Evolutionary conservation across 768 basidiomycete species (phyloP).

Genomic region (Phylloporus sp.): DNA sequence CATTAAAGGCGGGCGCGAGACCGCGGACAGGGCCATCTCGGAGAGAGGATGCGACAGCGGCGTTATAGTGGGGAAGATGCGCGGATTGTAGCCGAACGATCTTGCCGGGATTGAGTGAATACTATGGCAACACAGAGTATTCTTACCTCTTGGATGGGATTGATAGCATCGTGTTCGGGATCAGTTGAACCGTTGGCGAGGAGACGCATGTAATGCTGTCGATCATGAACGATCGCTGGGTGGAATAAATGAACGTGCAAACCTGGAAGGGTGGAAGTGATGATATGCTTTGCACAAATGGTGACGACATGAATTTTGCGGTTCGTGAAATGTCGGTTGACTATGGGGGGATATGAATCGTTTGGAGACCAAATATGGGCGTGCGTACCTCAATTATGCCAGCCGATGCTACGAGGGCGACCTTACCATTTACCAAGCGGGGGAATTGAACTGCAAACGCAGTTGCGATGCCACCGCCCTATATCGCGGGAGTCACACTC

Average conservation of each 20-base stretch:
- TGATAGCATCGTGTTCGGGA: constrained; percentile 14
- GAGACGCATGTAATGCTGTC: constrained; percentile 48
- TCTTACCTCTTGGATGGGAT: constrained; percentile 43
- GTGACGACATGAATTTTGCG: constrained; percentile 72
- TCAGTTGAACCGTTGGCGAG: constrained; percentile 36
- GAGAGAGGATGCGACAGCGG: constrained; percentile 70
- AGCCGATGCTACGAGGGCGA: constrained; percentile 63
- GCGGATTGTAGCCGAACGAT: constrained; percentile 77
- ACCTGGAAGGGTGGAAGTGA: constrained; percentile 61
- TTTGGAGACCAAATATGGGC: neutral
- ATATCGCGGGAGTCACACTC: constrained; percentile 10
- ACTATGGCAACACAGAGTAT: neutral
- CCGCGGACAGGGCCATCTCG: constrained; percentile 70
- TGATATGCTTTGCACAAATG: constrained; percentile 61
- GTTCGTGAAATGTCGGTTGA: constrained; percentile 66
- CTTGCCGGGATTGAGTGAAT: constrained; percentile 27
- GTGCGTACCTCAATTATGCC: constrained; percentile 59
- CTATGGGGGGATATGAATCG: constrained; percentile 29
- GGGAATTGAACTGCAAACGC: constrained; percentile 71
- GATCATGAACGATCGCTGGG: neutral
- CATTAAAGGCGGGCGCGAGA: constrained; percentile 47
- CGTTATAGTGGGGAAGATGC: constrained; percentile 68
- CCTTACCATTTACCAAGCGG: constrained; percentile 57
- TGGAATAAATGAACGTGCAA: constrained; percentile 17
- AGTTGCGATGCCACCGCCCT: constrained; percentile 73